Evolutionary conservation across 805 yeast species (phyloP), one percentile per base, ranked within the genome.

Genomic region (Ogataea neopini): DNA sequence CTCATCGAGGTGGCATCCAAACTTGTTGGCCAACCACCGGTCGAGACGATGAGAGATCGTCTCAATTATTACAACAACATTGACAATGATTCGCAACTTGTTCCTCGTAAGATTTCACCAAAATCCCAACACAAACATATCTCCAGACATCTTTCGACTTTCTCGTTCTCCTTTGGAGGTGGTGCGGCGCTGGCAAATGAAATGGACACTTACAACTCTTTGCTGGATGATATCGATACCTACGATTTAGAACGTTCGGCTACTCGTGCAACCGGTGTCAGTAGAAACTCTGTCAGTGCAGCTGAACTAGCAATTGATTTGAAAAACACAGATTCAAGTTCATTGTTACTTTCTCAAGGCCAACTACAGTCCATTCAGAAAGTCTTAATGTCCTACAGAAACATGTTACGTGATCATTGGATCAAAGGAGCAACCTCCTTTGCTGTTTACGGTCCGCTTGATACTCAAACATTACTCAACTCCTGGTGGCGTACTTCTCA

Each of bases 1-100:
- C 64, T 87, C 49, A 70, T 86, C 25, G 88, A 82, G 48, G 65
- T 79, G 1, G 83, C 86, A 1, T 81, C 91, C 0, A 77, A 68
- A 56, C 65, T 87, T 40, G 75, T 84, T 22, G 75, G 80, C 2
- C 70, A 68, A 34, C 83, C 84, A 3, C 77, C 82, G 29, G 69
- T 72, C 25, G 81, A 74, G 58, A 64, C 70, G 20, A 57, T 53
- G 26, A 60, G 57, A 42, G 68, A 63, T 38, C 52, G 54, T 18
- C 50, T 67, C 30, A 63, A 63, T 46, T 67, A 64, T 51, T 68
- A 69, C 48, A 58, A 51, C 54, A 66, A 59, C 48, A 63, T 67
- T 37, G 70, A 64, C 34, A 60, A 63, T 48, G 68, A 63, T 13
- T 57, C 67, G 28, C 88, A 83, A 56, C 64, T 84, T 48, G 72